Evolutionary conservation across 139 green algal genomes (phyloP), one percentile per base, ranked within the genome.

Genomic region (Zygnema cylindricum): DNA sequence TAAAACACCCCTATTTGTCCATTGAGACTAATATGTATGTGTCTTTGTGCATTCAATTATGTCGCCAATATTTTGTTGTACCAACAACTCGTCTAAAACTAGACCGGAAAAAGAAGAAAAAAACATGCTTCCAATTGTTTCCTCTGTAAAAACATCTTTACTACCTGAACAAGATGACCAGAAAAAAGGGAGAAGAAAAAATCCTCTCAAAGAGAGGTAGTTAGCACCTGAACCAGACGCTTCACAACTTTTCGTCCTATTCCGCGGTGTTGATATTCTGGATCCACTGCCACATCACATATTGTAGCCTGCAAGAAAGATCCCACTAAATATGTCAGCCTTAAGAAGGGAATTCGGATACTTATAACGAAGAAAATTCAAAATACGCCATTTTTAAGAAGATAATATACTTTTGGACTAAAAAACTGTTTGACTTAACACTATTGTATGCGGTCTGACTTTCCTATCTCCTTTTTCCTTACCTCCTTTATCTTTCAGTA

Each of bases 301-400:
- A 90, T 79, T 54, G 77, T 90, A 22, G 85, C 77, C 85, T 86
- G 84, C 16, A 55, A 86, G 32, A 86, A 82, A 57, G 75, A 25
- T 30, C 33, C n/a, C 71, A 25, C 75, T 33, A 82, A 79, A 30
- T 25, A 25, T 73, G 57, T 73, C 30, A 73, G 57, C 30, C 25
- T 35, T 25, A 73, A 73, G 57, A 30, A 30, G 57, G 25, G 30
- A 73, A 30, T 30, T 30, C 30, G 57, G 30, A 73, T 35, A 35
- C 30, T 35, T 30, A 73, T 73, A 35, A 73, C 25, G 57, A 73
- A 73, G 57, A 73, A 30, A 73, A 73, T 25, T 35, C 30, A 30
- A 73, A 73, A 30, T 73, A 25, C 30, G 57, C 57, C 30, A 30
- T 35, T 35, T 35, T 25, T 73, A 73, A 73, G 57, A 73, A 73